Evolutionary conservation across 176 grass and related monocot genomes (phyloP), one percentile per base, ranked within the genome.

Genomic region (Carex cristatella): DNA sequence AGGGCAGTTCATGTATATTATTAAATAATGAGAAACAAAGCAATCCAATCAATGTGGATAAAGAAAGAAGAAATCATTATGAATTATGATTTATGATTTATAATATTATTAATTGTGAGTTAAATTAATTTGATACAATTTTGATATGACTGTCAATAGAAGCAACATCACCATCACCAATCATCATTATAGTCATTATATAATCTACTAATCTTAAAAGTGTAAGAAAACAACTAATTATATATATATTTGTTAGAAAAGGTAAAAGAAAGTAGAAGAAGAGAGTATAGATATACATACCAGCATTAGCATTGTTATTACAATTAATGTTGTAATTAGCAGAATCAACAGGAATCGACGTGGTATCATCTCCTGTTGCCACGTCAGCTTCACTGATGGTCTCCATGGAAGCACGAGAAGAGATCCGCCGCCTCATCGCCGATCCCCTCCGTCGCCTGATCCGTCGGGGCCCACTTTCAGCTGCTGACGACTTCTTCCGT

Each of bases 371-470:
- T 14, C 70, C 84, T 1, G 18, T 61, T n/a, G 73, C 30, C 44
- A 63, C 82, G 79, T 91, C 91, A 42, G 83, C 85, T 84, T 98
- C 96, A 71, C 84, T 87, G 80, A 98, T 98, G 79, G 93, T 98
- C 86, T 93, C 95, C 95, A 98, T 97, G 33, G 85, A 89, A 30
- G 90, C 80, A 48, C 79, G 83, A 23, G 73, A 79, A 4, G 63
- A 73, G 61, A 79, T 7, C 70, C 13, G 48, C 18, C 86, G 67
- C 69, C 81, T 51, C 31, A 48, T 79, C 10, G 71, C 55, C 69
- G 40, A 57, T 81, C 62, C 40, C 31, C 88, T 14, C 8, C 58
- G 53, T 27, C 80, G 84, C 32, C 69, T 57, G 60, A 48, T 35
- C 0, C 88, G 77, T 4, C 60, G 42, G 27, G 59, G 54, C 59